Evolutionary conservation across 306 rosid species (phyloP), one percentile per base, ranked within the genome.

Genomic region (Cucumis hystrix): DNA sequence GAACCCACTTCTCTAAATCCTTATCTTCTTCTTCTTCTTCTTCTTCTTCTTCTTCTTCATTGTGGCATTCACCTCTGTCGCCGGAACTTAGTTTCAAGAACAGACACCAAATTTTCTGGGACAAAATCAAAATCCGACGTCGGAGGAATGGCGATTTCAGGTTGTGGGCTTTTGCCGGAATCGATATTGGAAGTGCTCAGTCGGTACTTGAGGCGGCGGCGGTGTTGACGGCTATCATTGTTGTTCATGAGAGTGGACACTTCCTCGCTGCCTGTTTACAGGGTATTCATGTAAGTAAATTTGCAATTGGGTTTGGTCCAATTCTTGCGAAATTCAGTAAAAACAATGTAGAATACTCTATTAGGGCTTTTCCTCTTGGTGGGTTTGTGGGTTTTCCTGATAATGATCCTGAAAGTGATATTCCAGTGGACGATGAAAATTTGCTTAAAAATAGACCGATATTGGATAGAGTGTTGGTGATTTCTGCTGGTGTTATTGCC

Each of bases 321-420:
- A 86, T 96, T 81, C 83, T 92, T 58, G 97, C 92, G 75, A 92
- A 96, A 81, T 92, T 92, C 86, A 92, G 89, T 80, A 83, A 97
- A 30, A 96, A 92, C 37, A 92, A 96, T 83, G 97, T 96, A 30
- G 99, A 96, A 52, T 96, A 92, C 78, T 96, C 99, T 0, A 41
- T 92, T 75, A 91, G 99, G 83, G 99, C 99, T 79, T 91, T 96
- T 82, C 99, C 98, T 69, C 87, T 96, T 10, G 99, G 99, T 72
- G 99, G 99, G 11, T 96, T 96, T 86, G 98, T 92, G 79, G 99
- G 98, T 65, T 96, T 96, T 78, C 99, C 98, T 75, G 99, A 92
- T 91, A 92, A 96, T 88, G 99, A 92, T 83, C 98, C 98, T 6
- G 89, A 96, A 4, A 96, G 98, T 79, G 92, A 84, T 78, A 96